A percentile compares a stretch with the other conserved stretches of the same genome.
Evolutionary conservation across 2,329 filamentous ascomycete genomes (phyloP).

Genomic region (Paramyrothecium sp.): DNA sequence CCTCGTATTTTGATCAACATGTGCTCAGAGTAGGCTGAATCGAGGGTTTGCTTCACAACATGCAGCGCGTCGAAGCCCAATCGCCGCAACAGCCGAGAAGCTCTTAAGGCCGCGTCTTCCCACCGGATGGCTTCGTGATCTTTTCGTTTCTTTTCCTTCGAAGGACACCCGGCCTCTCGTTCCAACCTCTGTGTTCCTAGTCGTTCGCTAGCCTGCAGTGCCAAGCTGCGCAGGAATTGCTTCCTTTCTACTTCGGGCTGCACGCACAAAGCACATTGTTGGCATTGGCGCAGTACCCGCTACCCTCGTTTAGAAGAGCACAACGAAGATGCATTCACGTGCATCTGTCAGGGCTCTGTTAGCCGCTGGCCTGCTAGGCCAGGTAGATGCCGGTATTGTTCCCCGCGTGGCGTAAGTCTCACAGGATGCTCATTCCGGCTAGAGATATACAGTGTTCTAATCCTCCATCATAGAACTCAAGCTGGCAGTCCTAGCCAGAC

Average conservation of each 20-base stretch:
- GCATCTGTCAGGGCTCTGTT: slow-evolving; percentile 32
- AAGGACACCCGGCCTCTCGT: neutral
- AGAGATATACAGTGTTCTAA: neutral
- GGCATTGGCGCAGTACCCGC: neutral
- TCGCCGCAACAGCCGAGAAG: too few relatives aligned
- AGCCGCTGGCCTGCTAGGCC: slow-evolving; percentile 31
- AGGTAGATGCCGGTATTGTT: slow-evolving; percentile 25
- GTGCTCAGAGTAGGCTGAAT: too few relatives aligned
- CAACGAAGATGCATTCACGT: slow-evolving; percentile 35
- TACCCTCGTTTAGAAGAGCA: neutral
- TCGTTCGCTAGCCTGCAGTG: neutral
- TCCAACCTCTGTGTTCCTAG: neutral
- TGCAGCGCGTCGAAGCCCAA: too few relatives aligned
- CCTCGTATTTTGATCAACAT: too few relatives aligned
- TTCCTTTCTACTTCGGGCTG: neutral
- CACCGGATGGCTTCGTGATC: neutral
- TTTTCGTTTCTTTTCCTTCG: neutral
- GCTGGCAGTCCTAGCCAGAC: slow-evolving; percentile 8
- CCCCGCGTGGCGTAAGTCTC: slow-evolving; percentile 30
- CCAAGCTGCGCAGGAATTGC: neutral
- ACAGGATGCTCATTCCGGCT: neutral
- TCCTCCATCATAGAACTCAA: neutral
- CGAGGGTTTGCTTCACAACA: too few relatives aligned
- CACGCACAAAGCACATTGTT: neutral
- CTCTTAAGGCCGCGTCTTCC: too few relatives aligned